phyloP scores from a whole-genome alignment of 495 filamentous ascomycete genomes.

The Apiosordaria backusii region DNA sequence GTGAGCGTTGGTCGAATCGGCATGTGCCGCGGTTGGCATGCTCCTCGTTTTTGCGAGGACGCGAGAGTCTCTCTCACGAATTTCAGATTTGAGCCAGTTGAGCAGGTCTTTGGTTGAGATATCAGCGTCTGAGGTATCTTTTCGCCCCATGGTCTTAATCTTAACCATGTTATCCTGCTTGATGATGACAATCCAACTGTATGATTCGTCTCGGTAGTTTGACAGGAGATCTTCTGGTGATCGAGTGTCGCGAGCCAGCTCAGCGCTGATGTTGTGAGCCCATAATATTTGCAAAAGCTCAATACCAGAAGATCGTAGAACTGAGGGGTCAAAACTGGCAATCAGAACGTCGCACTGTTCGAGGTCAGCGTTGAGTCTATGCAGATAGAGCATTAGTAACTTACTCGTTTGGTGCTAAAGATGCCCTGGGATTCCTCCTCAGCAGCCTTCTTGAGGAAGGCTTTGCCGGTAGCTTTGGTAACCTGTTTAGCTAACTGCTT shows the following conservation, averaged over 20 bases:
- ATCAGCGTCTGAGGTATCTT: slow-evolving; percentile 71
- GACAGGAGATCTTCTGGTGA: slow-evolving; percentile 73
- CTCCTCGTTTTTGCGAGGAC: slow-evolving; percentile 32
- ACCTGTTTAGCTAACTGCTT: slow-evolving; percentile 64
- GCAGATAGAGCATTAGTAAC: slow-evolving; percentile 16
- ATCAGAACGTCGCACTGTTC: slow-evolving; percentile 82
- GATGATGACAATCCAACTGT: slow-evolving; percentile 82
- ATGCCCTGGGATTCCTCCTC: slow-evolving; percentile 54
- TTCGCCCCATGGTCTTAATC: slow-evolving; percentile 66
- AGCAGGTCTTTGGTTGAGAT: slow-evolving; percentile 70
- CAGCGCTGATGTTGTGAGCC: slow-evolving; percentile 81
- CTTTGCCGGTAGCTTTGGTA: slow-evolving; percentile 57
- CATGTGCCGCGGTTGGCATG: slow-evolving; percentile 15
- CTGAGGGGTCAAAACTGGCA: slow-evolving; percentile 73
- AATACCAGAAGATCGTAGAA: slow-evolving; percentile 71
- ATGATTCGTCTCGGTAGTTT: slow-evolving; percentile 65
- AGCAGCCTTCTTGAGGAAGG: slow-evolving; percentile 60
- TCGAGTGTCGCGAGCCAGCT: slow-evolving; percentile 74
- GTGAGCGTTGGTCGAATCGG: slow-evolving; percentile 17
- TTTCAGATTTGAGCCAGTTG: slow-evolving; percentile 75
- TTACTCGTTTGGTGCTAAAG: slow-evolving; percentile 62
- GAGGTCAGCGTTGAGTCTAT: slow-evolving; percentile 16
- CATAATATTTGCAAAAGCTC: slow-evolving; percentile 77
- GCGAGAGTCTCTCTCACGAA: slow-evolving; percentile 60
- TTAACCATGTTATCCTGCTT: slow-evolving; percentile 78